A percentile compares a stretch with the other conserved stretches of the same genome.
Evolutionary conservation across 176 grass and related monocot genomes (phyloP).

Genomic region (Triticum dicoccoides): DNA sequence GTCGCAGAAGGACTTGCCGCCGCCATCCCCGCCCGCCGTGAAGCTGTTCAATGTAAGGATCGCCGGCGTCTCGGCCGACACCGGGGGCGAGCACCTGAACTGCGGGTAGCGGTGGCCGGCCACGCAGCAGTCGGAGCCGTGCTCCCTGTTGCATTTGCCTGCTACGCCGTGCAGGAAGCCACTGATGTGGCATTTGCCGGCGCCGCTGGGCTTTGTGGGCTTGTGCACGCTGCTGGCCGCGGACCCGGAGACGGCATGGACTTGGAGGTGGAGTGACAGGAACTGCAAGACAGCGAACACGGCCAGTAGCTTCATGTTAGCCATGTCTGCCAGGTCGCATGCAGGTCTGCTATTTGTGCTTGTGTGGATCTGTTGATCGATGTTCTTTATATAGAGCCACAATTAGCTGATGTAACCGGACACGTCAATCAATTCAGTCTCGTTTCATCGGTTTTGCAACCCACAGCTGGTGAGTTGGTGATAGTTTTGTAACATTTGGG

Average conservation of each 20-base stretch:
- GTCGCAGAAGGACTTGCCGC: conserved; percentile 12
- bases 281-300: conserved; percentile 24
- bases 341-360: too few species aligned
- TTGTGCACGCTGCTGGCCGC: not conserved
- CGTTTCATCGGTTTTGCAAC: too few species aligned
- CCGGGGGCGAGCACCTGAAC: too few species aligned
- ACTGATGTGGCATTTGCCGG: not conserved
- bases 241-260: not conserved
- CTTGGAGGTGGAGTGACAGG: conserved; percentile 13
- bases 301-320: not conserved
- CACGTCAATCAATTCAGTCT: too few species aligned
- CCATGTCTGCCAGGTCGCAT: not conserved
- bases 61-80: conserved; percentile 12
- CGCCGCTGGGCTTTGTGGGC: not conserved
- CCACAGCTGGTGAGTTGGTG: too few species aligned
- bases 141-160: too few species aligned
- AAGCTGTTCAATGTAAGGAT: conserved; percentile 18
- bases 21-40: not conserved
- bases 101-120: too few species aligned
- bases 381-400: too few species aligned
- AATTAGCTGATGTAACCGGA: too few species aligned
- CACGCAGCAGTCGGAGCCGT: too few species aligned
- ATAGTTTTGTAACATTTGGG: too few species aligned
- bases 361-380: too few species aligned
- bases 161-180: not conserved